These are phyloP conservation scores for Wickerhamomyces rabaulensis DNA, from an alignment of 805 yeast genomes.

Conservation along the genomic window DNA sequence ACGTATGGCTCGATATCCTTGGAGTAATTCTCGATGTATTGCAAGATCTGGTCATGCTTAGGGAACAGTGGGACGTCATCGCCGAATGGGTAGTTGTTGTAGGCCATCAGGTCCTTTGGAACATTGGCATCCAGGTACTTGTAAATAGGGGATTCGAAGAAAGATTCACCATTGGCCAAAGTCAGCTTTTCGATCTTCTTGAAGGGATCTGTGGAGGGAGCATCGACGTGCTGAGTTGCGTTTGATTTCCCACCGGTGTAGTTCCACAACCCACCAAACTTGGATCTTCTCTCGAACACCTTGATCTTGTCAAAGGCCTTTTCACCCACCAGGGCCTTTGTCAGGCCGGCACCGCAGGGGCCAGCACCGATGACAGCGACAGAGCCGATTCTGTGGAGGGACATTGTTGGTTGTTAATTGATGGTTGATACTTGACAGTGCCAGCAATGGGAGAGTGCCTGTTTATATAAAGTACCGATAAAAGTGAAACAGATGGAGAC, in stretches of 20 bases:
- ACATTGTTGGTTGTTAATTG: too few species aligned
- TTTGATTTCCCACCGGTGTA: slow-evolving; percentile 26
- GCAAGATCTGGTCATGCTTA: slow-evolving; percentile 50
- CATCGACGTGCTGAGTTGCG: slow-evolving; percentile 2
- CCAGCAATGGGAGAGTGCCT: not conserved
- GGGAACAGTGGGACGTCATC: slow-evolving; percentile 49
- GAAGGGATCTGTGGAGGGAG: slow-evolving; percentile 28
- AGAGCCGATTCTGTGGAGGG: slow-evolving; percentile 4
- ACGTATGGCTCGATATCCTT: slow-evolving; percentile 36
- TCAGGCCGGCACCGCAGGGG: slow-evolving; percentile 64
- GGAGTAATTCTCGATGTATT: slow-evolving; percentile 56
- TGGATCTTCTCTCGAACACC: slow-evolving; percentile 52
- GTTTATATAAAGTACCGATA: not conserved
- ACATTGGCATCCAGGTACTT: slow-evolving; percentile 67
- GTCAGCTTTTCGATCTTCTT: slow-evolving; percentile 14
- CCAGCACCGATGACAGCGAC: slow-evolving; percentile 78
- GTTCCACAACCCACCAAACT: slow-evolving; percentile 83
- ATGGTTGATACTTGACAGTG: too few species aligned
- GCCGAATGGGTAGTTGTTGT: slow-evolving; percentile 45
- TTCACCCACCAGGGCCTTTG: slow-evolving; percentile 58
- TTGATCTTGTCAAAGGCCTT: slow-evolving; percentile 40
- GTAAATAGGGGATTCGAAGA: slow-evolving; percentile 56
- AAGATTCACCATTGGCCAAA: slow-evolving; percentile 19
- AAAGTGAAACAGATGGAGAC: too few species aligned
- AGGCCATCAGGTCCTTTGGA: slow-evolving; percentile 62